Base-by-base conservation (phyloP, 306 rosid genomes). In the Phaseolus lunatus region DNA sequence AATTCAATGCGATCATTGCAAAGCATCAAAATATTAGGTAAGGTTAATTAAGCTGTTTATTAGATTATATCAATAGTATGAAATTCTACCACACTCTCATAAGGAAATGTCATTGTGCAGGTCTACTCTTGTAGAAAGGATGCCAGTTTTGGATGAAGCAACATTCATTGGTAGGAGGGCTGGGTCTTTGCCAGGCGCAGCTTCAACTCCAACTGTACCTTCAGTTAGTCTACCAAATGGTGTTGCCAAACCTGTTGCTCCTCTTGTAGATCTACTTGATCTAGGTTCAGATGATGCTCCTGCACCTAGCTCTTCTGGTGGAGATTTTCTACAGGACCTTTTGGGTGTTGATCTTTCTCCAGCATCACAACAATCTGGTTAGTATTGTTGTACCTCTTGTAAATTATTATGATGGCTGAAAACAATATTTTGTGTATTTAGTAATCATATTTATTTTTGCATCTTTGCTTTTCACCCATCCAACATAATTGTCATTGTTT, bases 61-160 rank as follows among this genome's bases (percentile, higher is more conserved):
- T 66, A 29, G 67, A 41, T 62, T 49, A 53, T 58, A 64, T 76
- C 12, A 58, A 44, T 76, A 47, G 41, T 54, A 54, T 80, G 73
- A 44, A 41, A 74, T 56, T 39, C 37, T 27, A 37, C 44, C 24
- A 67, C 50, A 56, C 69, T 59, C 50, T 26, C 22, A 11, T 56
- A 2, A 19, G 49, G 44, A 50, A 58, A 78, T 68, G 39, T 77
- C 24, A 44, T 69, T 69, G 50, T 89, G 82, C 87, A 95, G 97
- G 84, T 91, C 97, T 70, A 66, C 84, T 5, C 88, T 95, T 53
- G 96, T 92, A 67, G 98, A 92, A 87, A 89, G 99, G 87, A 95
- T 95, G 99, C 99, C 98, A 37, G 93, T 93, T 83, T 85, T 95
- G 77, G 94, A 95, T 73, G 97, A 92, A 84, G 97, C 95, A 78